Conservation (phyloP, 345 rosid genomes). For the Leavenworthia alabamica region DNA sequence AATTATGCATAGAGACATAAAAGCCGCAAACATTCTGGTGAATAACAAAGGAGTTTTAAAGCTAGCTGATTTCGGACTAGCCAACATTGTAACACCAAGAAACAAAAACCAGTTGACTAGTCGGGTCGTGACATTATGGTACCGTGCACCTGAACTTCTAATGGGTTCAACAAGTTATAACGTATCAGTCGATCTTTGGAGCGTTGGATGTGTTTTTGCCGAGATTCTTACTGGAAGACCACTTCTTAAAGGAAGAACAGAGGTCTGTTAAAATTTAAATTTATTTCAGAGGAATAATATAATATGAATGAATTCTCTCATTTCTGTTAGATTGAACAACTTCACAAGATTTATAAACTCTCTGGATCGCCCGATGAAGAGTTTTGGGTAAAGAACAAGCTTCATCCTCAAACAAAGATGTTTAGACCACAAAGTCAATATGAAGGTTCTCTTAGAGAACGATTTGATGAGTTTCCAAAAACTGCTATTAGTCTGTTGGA, state of each 20-base stretch:
- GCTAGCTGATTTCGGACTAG: conserved; percentile 74
- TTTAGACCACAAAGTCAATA: conserved; percentile 58
- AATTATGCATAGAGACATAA: conserved; percentile 69
- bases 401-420: conserved; percentile 55
- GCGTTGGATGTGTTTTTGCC: conserved; percentile 71
- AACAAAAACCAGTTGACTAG: conserved; percentile 60
- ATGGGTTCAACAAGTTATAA: conserved; percentile 73
- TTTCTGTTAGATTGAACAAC: conserved; percentile 84
- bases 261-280: conserved; percentile 10
- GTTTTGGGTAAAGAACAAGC: conserved; percentile 51
- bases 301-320: too few relatives aligned
- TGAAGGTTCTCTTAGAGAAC: conserved; percentile 46
- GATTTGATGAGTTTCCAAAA: conserved; percentile 47
- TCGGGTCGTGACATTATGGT: conserved; percentile 78
- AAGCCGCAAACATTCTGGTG: conserved; percentile 64
- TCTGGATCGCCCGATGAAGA: conserved; percentile 74
- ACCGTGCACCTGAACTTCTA: conserved; percentile 78
- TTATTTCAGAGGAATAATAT: neutral
- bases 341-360: conserved; percentile 70
- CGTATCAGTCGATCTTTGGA: conserved; percentile 73
- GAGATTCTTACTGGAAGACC: conserved; percentile 62
- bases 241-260: conserved; percentile 72
- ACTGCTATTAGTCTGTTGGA: conserved; percentile 47
- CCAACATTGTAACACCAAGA: conserved; percentile 48
- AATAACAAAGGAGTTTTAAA: conserved; percentile 64